Conservation (phyloP, 2,329 filamentous ascomycete species). For the Phyllosticta citribraziliensis region DNA sequence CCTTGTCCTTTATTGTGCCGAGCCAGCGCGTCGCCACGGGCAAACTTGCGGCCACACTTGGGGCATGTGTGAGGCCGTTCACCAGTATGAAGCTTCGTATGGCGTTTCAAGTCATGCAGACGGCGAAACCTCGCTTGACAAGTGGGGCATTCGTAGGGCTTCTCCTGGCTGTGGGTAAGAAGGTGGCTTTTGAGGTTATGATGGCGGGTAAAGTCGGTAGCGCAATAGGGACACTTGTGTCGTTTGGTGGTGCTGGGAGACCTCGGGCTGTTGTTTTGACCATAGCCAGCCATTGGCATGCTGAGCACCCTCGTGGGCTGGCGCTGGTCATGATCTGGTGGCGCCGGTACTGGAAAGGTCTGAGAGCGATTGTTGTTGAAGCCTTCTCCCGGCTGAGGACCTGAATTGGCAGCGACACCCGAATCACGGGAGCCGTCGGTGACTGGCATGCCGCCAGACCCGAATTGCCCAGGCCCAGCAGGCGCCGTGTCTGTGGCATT, state of each 20-base stretch:
- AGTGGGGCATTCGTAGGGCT: constrained; percentile 89
- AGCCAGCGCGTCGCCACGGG: constrained; percentile 86
- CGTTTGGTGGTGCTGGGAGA: constrained; percentile 68
- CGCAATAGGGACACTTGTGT: constrained; percentile 93
- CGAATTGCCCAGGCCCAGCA: constrained; percentile 31
- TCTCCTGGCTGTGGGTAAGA: constrained; percentile 95
- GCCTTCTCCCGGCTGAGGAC: constrained; percentile 20
- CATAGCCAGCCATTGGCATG: constrained; percentile 45
- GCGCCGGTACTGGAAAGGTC: constrained; percentile 53
- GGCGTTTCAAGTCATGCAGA: constrained; percentile 88
- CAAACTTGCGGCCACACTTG: constrained; percentile 91
- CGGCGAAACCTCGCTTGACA: constrained; percentile 88
- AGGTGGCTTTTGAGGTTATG: constrained; percentile 97
- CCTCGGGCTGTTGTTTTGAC: constrained; percentile 47
- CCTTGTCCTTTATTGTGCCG: constrained; percentile 93
- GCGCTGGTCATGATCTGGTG: constrained; percentile 38
- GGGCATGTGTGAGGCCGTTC: constrained; percentile 92
- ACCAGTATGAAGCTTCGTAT: constrained; percentile 92
- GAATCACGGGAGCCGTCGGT: constrained; percentile 27
- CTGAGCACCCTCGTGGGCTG: constrained; percentile 49
- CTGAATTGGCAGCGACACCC: constrained; percentile 1
- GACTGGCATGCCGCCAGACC: constrained; percentile 35
- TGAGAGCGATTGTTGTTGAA: constrained; percentile 44
- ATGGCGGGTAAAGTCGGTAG: constrained; percentile 92
- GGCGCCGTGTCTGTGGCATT: constrained; percentile 39